Evolutionary conservation across 805 yeast species (phyloP).

Genomic region (Barnettozyma sucrosica): DNA sequence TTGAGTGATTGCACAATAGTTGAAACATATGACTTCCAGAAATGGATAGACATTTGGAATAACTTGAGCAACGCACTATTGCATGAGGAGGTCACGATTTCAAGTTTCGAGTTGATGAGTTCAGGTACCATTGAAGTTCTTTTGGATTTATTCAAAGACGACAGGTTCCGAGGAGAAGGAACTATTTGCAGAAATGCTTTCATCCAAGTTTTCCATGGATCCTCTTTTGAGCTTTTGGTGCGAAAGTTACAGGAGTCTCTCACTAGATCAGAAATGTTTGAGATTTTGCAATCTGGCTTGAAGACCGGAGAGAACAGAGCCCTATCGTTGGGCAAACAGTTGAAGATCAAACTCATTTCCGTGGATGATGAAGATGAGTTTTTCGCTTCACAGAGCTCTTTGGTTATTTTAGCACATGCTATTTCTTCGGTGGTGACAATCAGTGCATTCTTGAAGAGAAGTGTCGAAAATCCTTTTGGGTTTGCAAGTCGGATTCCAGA

Average conservation of each 20-base stretch:
- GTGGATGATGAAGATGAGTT: constrained; percentile 27
- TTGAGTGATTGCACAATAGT: constrained; percentile 12
- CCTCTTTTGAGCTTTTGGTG: constrained; percentile 41
- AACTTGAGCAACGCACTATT: constrained; percentile 33
- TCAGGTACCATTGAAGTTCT: constrained; percentile 56
- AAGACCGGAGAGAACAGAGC: constrained; percentile 39
- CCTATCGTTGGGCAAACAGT: constrained; percentile 63
- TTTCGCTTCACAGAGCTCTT: constrained; percentile 23
- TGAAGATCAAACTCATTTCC: constrained; percentile 50
- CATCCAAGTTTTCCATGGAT: constrained; percentile 30
- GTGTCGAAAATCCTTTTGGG: constrained; percentile 27
- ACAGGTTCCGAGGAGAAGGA: constrained; percentile 23
- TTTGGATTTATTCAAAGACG: constrained; percentile 29
- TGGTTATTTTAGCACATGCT: constrained; percentile 43
- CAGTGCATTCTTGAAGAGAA: constrained; percentile 37
- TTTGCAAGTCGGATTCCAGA: constrained; percentile 14
- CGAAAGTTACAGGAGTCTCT: constrained; percentile 65
- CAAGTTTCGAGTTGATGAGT: constrained; percentile 70
- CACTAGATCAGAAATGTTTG: constrained; percentile 69
- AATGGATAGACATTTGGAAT: constrained; percentile 34
- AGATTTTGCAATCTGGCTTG: constrained; percentile 41
- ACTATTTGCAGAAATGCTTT: constrained; percentile 41
- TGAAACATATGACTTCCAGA: constrained; percentile 19
- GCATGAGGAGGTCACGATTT: constrained; percentile 32
- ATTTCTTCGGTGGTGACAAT: constrained; percentile 44